These are phyloP conservation scores for Hemerocallis citrina DNA, from an alignment of 106 monocot species.

Conservation along the genomic window DNA sequence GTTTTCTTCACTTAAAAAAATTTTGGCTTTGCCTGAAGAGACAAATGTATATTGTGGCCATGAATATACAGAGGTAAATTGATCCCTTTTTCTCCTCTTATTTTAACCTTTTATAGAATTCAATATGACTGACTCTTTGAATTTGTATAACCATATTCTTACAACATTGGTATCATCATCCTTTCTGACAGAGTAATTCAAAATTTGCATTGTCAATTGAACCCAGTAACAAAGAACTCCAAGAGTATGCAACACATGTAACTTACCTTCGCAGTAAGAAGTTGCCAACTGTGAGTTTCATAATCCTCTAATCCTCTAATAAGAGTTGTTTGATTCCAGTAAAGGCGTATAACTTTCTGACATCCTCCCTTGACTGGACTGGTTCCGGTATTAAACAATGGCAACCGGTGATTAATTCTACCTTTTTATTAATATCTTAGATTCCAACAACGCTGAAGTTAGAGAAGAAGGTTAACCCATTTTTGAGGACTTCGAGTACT, in stretches of 20 bases:
- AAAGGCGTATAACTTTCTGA: too few species aligned
- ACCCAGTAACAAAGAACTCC: slow-evolving; percentile 58
- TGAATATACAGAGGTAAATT: slow-evolving; percentile 77
- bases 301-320: not conserved
- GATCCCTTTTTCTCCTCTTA: not conserved
- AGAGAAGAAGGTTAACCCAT: slow-evolving; percentile 85
- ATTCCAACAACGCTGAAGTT: slow-evolving; percentile 82
- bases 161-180: not conserved
- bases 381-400: too few species aligned
- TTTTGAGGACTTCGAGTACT: slow-evolving; percentile 60
- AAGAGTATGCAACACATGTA: slow-evolving; percentile 61
- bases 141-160: too few species aligned
- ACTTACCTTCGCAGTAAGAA: slow-evolving; percentile 59
- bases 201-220: slow-evolving; percentile 92
- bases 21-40: slow-evolving; percentile 68
- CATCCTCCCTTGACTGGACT: too few species aligned
- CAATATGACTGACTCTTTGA: too few species aligned
- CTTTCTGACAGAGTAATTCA: slow-evolving; percentile 67
- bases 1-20: slow-evolving; percentile 62
- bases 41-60: slow-evolving; percentile 92
- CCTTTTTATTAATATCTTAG: slow-evolving; percentile 32
- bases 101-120: not conserved
- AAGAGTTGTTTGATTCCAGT: too few species aligned
- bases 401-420: too few species aligned
- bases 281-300: slow-evolving; percentile 60